phyloP scores from a whole-genome alignment of 225 moss, liverwort and hornwort genomes.

The Physcomitrellopsis africana region DNA sequence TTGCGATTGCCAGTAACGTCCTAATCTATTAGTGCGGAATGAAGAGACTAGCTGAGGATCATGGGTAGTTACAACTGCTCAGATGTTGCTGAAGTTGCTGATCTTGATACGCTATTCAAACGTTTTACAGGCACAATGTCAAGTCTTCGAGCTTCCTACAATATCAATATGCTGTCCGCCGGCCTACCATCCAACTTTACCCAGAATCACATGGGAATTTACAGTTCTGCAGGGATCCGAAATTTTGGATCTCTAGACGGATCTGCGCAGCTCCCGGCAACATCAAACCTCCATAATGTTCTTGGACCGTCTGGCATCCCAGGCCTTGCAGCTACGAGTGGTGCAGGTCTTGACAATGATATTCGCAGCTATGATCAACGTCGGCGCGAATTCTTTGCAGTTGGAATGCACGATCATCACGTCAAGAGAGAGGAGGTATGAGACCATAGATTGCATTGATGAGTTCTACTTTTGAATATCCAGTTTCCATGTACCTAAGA shows the following conservation, averaged over 20 bases:
- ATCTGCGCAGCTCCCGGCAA: constrained; percentile 63
- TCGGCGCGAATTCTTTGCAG: constrained; percentile 69
- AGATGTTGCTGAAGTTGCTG: constrained; percentile 7
- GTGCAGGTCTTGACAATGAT: constrained; percentile 67
- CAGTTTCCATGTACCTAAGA: too few relatives aligned
- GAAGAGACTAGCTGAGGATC: too few relatives aligned
- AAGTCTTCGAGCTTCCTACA: constrained; percentile 76
- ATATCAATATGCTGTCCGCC: constrained; percentile 77
- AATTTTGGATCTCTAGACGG: constrained; percentile 82
- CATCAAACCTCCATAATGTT: constrained; percentile 67
- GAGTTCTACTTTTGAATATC: constrained; percentile 5
- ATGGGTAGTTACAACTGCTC: not conserved
- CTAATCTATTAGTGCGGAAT: too few relatives aligned
- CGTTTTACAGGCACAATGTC: constrained; percentile 60
- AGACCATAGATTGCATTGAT: not conserved
- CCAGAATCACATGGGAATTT: constrained; percentile 86
- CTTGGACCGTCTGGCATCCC: constrained; percentile 77
- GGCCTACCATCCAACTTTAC: constrained; percentile 99
- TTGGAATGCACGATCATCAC: constrained; percentile 60
- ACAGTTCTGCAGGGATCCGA: constrained; percentile 77
- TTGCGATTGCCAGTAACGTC: too few relatives aligned
- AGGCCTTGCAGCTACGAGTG: constrained; percentile 91
- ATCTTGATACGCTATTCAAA: constrained; percentile 2
- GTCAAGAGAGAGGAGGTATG: constrained; percentile 71
- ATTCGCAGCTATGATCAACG: constrained; percentile 66